These are phyloP conservation scores for Pyricularia sp. DNA, from an alignment of 2,329 filamentous ascomycete genomes.

Conservation along the genomic window DNA sequence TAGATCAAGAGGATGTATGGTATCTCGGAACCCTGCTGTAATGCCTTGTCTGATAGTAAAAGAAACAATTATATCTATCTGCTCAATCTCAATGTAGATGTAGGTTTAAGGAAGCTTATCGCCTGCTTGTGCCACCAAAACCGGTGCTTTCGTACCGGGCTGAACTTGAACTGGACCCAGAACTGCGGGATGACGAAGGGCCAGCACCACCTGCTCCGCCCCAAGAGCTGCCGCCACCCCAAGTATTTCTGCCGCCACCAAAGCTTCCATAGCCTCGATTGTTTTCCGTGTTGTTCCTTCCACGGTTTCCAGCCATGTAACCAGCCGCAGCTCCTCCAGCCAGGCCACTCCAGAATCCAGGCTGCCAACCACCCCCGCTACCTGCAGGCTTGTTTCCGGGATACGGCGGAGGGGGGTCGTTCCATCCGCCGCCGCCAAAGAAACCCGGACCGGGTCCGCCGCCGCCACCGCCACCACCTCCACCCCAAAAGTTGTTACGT, in stretches of 20 bases:
- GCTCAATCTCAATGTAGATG: background rate
- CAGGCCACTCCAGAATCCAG: conserved; percentile 64
- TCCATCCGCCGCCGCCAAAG: conserved; percentile 15
- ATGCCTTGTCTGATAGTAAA: background rate
- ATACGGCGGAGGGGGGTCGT: conserved; percentile 43
- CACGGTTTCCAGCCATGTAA: conserved; percentile 44
- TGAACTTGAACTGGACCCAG: conserved; percentile 21
- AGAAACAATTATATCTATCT: background rate
- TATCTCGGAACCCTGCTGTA: background rate
- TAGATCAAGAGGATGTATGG: background rate
- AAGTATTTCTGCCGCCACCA: conserved; percentile 2
- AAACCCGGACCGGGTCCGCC: conserved; percentile 21
- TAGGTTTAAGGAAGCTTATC: conserved; percentile 20
- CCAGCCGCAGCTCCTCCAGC: conserved; percentile 55
- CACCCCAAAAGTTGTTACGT: conserved; percentile 24
- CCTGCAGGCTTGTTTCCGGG: conserved; percentile 24
- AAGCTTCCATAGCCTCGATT: conserved; percentile 20
- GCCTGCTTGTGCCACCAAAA: conserved; percentile 55
- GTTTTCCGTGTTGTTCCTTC: conserved; percentile 23
- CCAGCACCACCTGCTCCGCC: conserved; percentile 21
- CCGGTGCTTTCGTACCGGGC: conserved; percentile 55
- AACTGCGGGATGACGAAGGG: conserved; percentile 20
- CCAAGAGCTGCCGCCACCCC: conserved; percentile 17
- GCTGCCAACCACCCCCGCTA: conserved; percentile 40
- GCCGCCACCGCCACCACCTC: conserved; percentile 21